Conservation (phyloP, 495 filamentous ascomycete genomes). For the Venustampulla echinocandica region DNA sequence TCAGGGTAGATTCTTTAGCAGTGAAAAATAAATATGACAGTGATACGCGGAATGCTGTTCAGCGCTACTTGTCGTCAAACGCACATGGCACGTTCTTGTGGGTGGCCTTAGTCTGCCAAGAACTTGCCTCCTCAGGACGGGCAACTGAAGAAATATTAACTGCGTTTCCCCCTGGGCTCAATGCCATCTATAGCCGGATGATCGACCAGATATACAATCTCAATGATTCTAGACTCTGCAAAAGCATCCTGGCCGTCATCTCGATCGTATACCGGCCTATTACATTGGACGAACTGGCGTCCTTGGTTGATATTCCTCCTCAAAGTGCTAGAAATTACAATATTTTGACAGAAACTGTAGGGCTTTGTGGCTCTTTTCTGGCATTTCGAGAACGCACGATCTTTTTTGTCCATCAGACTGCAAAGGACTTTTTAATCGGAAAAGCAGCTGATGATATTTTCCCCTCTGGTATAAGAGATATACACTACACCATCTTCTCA, state of each 20-base stretch:
- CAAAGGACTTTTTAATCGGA: conserved; percentile 25
- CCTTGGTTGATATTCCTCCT: conserved; percentile 1
- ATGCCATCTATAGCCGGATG: conserved; percentile 27
- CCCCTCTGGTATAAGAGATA: conserved; percentile 17
- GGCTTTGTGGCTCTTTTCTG: conserved; percentile 23
- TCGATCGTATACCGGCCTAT: conserved; percentile 13
- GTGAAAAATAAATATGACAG: conserved; percentile 4
- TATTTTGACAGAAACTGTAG: conserved; percentile 10
- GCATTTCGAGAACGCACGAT: conserved; percentile 20
- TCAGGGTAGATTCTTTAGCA: not conserved
- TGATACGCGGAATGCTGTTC: not conserved
- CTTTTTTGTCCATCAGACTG: conserved; percentile 27
- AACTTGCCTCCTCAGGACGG: conserved; percentile 12
- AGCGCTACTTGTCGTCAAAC: conserved; percentile 1
- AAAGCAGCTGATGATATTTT: conserved; percentile 20
- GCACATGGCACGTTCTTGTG: conserved; percentile 17
- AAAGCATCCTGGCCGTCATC: conserved; percentile 15
- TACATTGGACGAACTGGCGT: conserved; percentile 7
- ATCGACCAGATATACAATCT: conserved; percentile 22
- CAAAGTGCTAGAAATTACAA: not conserved
- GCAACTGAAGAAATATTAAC: conserved; percentile 13
- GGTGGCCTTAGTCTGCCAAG: conserved; percentile 23
- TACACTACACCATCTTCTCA: conserved; percentile 6
- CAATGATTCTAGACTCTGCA: conserved; percentile 23
- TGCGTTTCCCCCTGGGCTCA: conserved; percentile 24